Base-by-base conservation (phyloP, 768 basidiomycete species). In the Mycena alexandri region DNA sequence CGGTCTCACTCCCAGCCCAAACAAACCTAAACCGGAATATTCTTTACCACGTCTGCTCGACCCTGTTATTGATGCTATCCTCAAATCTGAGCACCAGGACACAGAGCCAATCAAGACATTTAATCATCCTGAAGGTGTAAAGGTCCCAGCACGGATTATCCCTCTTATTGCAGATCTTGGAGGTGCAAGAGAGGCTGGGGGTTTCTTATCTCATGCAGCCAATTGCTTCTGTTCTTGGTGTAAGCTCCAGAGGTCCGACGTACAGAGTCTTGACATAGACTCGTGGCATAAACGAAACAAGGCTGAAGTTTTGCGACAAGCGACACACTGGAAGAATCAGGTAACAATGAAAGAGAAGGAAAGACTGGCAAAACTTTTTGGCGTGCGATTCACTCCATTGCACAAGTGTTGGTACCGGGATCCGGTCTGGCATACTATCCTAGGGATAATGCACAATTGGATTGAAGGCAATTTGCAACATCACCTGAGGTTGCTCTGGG, bases 401-500 rank as follows among this genome's bases (percentile, higher is more conserved):
- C 64, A 72, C 62, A 10, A 50, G 7, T 70, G 1, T 38, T 10
- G 2, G 5, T 57, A 71, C 41, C 71, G 71, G 64, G 59, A 76
- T 56, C 65, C 74, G 13, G 68, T 75, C 14, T 5, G 22, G 7
- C 24, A 67, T 65, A 34, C 56, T 36, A 25, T 72, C 16, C 54
- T 76, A 1, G 74, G 72, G 2, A 62, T 53, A 48, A 64, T 76
- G 71, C 75, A 75, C 58, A 71, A 70, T 48, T 63, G 54, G 61
- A 55, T 72, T 5, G 71, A 73, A 57, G 71, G 74, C 5, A 10
- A 67, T 29, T 36, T 75, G 1, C 19, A 62, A 33, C 46, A 58
- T 36, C 71, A 76, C 4, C 51, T 72, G 0, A 58, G 67, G 10
- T 14, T 14, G n/a, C 19, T 65, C 24, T 75, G 73, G 74, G 72